Percentiles rank a stretch among this genome's conserved stretches.
These are phyloP conservation scores for Aspergillus fumigatiaffinis DNA, from an alignment of 2,329 filamentous ascomycete genomes.

Conservation along the genomic window DNA sequence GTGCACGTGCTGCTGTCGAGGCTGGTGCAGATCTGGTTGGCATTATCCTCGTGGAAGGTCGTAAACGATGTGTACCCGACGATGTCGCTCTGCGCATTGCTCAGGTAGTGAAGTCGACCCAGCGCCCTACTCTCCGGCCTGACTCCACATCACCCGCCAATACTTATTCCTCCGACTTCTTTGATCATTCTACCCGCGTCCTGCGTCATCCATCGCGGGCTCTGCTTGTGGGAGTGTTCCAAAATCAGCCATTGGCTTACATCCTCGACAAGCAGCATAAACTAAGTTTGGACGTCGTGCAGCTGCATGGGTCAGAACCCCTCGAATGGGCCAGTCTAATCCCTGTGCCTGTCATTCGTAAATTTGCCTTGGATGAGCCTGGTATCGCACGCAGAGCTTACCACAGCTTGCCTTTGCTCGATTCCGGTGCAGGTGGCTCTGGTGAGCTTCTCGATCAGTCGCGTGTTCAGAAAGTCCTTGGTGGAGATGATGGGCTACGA, in stretches of 20 bases:
- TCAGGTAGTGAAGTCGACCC: conserved; percentile 61
- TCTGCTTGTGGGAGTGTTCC: conserved; percentile 88
- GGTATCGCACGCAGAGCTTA: conserved; percentile 72
- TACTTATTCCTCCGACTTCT: conserved; percentile 59
- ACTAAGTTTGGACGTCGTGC: conserved; percentile 79
- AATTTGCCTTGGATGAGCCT: conserved; percentile 73
- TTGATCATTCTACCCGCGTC: conserved; percentile 52
- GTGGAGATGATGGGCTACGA: conserved; percentile 64
- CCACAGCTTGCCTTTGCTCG: conserved; percentile 78
- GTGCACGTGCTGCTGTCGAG: conserved; percentile 73
- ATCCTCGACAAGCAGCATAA: conserved; percentile 72
- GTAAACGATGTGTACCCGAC: conserved; percentile 73
- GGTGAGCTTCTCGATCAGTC: conserved; percentile 72
- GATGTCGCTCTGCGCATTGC: conserved; percentile 80
- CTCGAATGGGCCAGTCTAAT: conserved; percentile 87
- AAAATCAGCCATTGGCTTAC: conserved; percentile 80
- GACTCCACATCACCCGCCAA: conserved; percentile 15
- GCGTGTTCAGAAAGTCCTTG: conserved; percentile 64
- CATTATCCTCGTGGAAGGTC: conserved; percentile 81
- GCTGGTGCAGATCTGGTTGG: conserved; percentile 89
- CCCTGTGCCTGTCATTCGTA: conserved; percentile 84
- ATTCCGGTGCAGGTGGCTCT: conserved; percentile 78
- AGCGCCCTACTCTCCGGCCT: conserved; percentile 20
- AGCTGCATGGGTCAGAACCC: conserved; percentile 88
- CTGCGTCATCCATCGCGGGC: conserved; percentile 58